Evolutionary conservation across 108 stramenopile species (phyloP).

Genomic region (Fistulifera solaris): DNA sequence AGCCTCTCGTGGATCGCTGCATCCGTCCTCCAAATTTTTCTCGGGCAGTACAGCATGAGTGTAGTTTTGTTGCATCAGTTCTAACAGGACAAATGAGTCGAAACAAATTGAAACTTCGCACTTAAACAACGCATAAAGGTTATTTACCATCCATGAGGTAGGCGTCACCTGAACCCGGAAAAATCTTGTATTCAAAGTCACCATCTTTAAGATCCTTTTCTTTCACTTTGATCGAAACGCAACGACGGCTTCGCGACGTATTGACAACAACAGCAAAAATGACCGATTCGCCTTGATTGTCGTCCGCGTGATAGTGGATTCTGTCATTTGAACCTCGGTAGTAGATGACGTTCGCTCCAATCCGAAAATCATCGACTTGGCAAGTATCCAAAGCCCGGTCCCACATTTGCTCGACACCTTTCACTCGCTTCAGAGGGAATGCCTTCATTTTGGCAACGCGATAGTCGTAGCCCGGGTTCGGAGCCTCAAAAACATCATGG

Average conservation of each 20-base stretch:
- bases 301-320: constrained; percentile 55
- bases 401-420: constrained; percentile 11
- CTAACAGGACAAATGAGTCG: neutral
- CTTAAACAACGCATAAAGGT: too few relatives aligned
- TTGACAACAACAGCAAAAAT: constrained; percentile 33
- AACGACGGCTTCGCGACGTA: neutral
- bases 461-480: too few relatives aligned
- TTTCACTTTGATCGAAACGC: too few relatives aligned
- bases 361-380: constrained; percentile 19
- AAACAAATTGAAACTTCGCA: too few relatives aligned
- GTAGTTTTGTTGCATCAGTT: too few relatives aligned
- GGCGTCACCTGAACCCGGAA: constrained; percentile 34
- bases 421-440: constrained; percentile 10
- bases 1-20: neutral
- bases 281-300: constrained; percentile 39
- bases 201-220: too few relatives aligned
- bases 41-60: constrained; percentile 3
- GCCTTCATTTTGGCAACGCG: constrained; percentile 19
- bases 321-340: constrained; percentile 40
- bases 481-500: too few relatives aligned
- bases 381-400: constrained; percentile 4
- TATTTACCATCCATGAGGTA: constrained; percentile 44
- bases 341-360: constrained; percentile 38
- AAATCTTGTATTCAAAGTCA: constrained; percentile 27
- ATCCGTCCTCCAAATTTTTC: neutral